These are phyloP conservation scores for Phytophthora syringae DNA, from an alignment of 352 stramenopile species.

Conservation along the genomic window DNA sequence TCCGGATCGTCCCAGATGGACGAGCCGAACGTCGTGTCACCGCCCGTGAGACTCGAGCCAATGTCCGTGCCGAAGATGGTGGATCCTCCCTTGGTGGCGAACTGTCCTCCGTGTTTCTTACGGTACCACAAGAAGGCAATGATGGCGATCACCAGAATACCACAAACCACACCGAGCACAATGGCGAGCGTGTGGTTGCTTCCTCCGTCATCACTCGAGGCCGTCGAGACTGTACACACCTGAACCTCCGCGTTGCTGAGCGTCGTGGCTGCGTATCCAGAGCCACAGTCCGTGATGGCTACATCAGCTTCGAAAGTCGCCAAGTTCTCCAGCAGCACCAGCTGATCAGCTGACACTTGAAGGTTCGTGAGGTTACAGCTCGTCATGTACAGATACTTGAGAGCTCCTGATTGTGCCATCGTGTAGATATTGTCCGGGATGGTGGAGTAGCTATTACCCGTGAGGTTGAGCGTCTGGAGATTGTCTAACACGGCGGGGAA, in stretches of 20 bases:
- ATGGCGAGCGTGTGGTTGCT: conserved; percentile 50
- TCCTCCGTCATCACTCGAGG: conserved; percentile 17
- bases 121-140: conserved; percentile 54
- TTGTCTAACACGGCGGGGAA: conserved; percentile 45
- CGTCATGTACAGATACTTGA: conserved; percentile 56
- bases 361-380: conserved; percentile 68
- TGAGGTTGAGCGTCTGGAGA: conserved; percentile 50
- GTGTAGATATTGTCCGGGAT: conserved; percentile 57
- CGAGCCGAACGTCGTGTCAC: conserved; percentile 48
- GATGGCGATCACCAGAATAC: conserved; percentile 47
- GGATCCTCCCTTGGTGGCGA: conserved; percentile 35
- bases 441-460: conserved; percentile 47
- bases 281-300: conserved; percentile 47
- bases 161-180: conserved; percentile 47
- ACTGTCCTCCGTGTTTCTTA: conserved; percentile 41
- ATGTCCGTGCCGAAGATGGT: conserved; percentile 41
- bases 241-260: conserved; percentile 32
- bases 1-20: conserved; percentile 77
- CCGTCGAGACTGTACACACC: conserved; percentile 37
- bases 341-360: conserved; percentile 44
- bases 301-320: conserved; percentile 52
- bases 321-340: conserved; percentile 50
- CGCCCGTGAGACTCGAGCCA: conserved; percentile 40
- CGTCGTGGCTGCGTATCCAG: conserved; percentile 22
- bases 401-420: conserved; percentile 39